These are phyloP conservation scores for Fusarium brachygibbosum DNA, from an alignment of 2,329 filamentous ascomycete genomes.

Conservation along the genomic window DNA sequence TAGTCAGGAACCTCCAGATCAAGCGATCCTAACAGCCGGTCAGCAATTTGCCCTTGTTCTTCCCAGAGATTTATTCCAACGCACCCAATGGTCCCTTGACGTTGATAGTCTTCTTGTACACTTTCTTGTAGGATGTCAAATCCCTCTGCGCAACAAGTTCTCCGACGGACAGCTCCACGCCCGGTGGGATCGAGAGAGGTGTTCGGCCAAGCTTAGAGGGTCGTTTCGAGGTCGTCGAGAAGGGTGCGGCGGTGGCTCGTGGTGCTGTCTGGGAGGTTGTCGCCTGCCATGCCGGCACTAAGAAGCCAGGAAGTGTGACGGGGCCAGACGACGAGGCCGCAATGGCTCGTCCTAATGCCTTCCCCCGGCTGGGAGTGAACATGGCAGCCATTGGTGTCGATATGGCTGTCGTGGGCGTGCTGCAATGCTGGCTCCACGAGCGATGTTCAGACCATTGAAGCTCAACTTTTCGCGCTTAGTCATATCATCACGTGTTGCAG, in stretches of 20 bases:
- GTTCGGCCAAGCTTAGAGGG: conserved; percentile 89
- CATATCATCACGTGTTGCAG: conserved; percentile 50
- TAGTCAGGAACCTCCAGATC: conserved; percentile 84
- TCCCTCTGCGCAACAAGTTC: conserved; percentile 69
- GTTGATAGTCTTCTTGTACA: conserved; percentile 76
- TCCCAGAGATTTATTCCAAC: conserved; percentile 43
- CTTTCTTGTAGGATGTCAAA: conserved; percentile 70
- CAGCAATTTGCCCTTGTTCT: conserved; percentile 23
- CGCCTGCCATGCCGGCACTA: conserved; percentile 77
- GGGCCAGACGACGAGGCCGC: conserved; percentile 60
- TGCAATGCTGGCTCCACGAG: conserved; percentile 26
- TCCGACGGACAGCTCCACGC: conserved; percentile 81
- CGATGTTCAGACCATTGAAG: conserved; percentile 34
- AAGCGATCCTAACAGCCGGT: conserved; percentile 73
- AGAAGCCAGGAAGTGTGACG: conserved; percentile 76
- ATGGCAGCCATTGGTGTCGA: conserved; percentile 62
- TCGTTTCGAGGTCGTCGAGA: conserved; percentile 77
- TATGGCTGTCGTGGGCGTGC: conserved; percentile 41
- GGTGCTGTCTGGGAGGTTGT: conserved; percentile 56
- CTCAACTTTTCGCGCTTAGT: conserved; percentile 55
- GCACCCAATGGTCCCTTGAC: conserved; percentile 85
- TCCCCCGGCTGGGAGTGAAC: conserved; percentile 74
- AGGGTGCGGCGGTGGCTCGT: conserved; percentile 57
- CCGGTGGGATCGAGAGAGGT: conserved; percentile 83
- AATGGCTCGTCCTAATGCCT: conserved; percentile 68